Conservation (phyloP, 2,329 filamentous ascomycete genomes). For the Colletotrichum acutatum region DNA sequence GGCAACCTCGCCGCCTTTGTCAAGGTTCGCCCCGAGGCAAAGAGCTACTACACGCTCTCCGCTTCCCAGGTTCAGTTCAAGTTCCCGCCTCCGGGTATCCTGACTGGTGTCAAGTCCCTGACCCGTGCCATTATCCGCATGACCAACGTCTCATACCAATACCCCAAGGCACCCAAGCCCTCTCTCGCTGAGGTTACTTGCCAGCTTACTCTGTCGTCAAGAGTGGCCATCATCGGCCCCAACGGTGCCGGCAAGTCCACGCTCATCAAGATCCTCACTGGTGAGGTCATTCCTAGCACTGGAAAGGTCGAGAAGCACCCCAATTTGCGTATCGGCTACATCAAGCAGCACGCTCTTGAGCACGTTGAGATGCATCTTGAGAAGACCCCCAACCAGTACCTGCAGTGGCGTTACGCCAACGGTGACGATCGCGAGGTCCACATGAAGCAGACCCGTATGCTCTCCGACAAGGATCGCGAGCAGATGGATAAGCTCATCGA, state of each 20-base stretch:
- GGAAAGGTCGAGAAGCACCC: constrained; percentile 98
- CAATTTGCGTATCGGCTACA: constrained; percentile 98
- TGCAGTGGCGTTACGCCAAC: constrained; percentile 98
- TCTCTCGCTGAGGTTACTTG: constrained; percentile 91
- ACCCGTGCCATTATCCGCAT: constrained; percentile 96
- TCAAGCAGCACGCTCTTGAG: constrained; percentile 98
- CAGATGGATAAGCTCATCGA: constrained; percentile 95
- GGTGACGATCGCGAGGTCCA: constrained; percentile 97
- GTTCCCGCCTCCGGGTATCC: constrained; percentile 94
- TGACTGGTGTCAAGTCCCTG: constrained; percentile 93
- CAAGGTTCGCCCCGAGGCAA: constrained; percentile 89
- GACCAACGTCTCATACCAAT: constrained; percentile 91
- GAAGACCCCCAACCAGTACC: constrained; percentile 98
- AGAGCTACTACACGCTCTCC: constrained; percentile 97
- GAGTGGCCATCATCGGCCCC: constrained; percentile 94
- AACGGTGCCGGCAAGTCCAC: constrained; percentile 99
- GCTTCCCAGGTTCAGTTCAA: constrained; percentile 93
- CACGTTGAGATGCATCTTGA: constrained; percentile 99
- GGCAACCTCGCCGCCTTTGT: constrained; percentile 89
- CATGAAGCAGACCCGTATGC: constrained; percentile 94
- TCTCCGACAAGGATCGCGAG: constrained; percentile 84
- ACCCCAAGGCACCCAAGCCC: constrained; percentile 88
- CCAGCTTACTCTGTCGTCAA: constrained; percentile 87
- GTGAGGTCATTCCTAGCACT: constrained; percentile 83
- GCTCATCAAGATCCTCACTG: constrained; percentile 95